phyloP scores from a whole-genome alignment of 2,329 filamentous ascomycete species.

The Penicillium psychrosexuale region DNA sequence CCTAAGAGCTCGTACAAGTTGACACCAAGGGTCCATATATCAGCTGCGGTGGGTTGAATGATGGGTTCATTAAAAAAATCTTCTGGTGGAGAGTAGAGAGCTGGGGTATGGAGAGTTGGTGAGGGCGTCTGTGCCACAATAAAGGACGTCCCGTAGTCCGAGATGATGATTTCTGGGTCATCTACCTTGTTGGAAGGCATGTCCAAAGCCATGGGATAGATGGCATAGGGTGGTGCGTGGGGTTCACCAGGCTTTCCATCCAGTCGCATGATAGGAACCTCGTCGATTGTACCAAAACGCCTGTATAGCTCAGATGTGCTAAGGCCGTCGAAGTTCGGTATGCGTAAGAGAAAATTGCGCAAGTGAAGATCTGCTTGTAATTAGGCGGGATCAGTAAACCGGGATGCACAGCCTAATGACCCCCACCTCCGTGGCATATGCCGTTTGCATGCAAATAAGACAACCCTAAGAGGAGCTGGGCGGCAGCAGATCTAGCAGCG shows the following conservation, averaged over 20 bases:
- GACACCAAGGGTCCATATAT: conserved; percentile 23
- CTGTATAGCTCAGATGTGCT: conserved; percentile 20
- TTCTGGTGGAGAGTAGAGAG: conserved; percentile 22
- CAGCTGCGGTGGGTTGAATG: conserved; percentile 15
- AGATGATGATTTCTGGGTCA: conserved; percentile 23
- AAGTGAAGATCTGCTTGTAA: conserved; percentile 7
- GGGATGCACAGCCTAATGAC: not conserved
- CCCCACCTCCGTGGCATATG: conserved; percentile 22
- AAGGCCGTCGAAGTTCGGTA: conserved; percentile 11
- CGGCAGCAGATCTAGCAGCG: conserved; percentile 20
- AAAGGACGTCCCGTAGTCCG: conserved; percentile 26
- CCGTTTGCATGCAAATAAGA: conserved; percentile 20
- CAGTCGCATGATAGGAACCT: conserved; percentile 17
- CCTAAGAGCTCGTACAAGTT: conserved; percentile 21
- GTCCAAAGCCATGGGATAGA: conserved; percentile 19
- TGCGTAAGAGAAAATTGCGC: conserved; percentile 20
- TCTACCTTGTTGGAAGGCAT: conserved; percentile 20
- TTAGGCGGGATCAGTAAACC: conserved; percentile 3
- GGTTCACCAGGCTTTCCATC: conserved; percentile 21
- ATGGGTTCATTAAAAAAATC: conserved; percentile 12
- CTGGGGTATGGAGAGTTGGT: conserved; percentile 21
- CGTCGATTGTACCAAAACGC: conserved; percentile 18
- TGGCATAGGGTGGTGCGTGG: conserved; percentile 18
- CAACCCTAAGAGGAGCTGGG: conserved; percentile 20
- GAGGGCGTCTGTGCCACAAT: conserved; percentile 15